Base-by-base conservation (phyloP, 2,329 filamentous ascomycete species). In the Penicillium fuscoglaucum region DNA sequence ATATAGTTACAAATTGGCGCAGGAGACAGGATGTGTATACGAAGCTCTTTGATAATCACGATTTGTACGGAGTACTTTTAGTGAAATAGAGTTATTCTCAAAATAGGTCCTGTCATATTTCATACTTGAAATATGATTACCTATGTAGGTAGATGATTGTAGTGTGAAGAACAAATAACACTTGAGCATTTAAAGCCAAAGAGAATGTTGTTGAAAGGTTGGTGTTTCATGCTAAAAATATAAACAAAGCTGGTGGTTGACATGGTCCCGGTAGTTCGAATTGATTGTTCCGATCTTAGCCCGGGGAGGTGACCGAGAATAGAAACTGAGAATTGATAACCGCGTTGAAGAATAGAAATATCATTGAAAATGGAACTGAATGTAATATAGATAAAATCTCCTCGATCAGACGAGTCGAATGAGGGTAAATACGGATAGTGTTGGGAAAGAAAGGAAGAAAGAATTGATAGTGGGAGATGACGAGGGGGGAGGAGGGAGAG, bases 371-470 rank as follows among this genome's bases (percentile, higher is more conserved):
- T 17, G 35, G 15, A 28, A 41, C 31, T 24, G 0, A 6, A 15
- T 0, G 8, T 24, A 19, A 19, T 17, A 4, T 24, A 44, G 13
- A 7, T 65, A 70, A 45, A 76, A 78, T 74, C 78, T 74, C 62
- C 76, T 61, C 57, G 44, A 51, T 55, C 49, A 43, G 74, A 73
- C 77, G 86, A 85, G 76, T 78, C 79, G 69, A 87, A 87, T 69
- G 82, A 90, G 87, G 84, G 84, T 81, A 87, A 86, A 80, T 83
- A 89, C 75, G 79, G 76, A 70, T 75, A 74, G 72, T 66, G 77
- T 77, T 73, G 67, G 65, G 61, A 59, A 59, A 47, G 33, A 31
- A 57, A 58, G 51, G 9, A 37, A 39, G 40, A 41, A 51, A 44
- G 41, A 43, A 52, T 44, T 50, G 35, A 49, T 24, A 66, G 68